Evolutionary conservation across 1,139 yeast genomes (phyloP), one percentile per base, ranked within the genome.

Genomic region (Keqinozyma sinolaborantium): DNA sequence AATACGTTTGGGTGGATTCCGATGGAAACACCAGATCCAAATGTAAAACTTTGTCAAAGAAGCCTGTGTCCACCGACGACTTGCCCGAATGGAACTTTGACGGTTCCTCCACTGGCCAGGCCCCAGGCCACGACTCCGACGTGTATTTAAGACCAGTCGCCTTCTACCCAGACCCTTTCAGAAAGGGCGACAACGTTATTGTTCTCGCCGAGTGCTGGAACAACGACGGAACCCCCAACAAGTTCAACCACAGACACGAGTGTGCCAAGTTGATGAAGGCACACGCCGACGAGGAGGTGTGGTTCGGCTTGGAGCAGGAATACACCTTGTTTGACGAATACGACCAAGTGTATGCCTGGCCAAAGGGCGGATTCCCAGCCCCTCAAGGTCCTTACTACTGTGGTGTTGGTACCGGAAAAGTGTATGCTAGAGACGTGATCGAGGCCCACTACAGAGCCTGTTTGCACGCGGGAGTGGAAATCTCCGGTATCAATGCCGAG

Each of bases 371-470:
- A 42, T 92, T 78, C 92, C 98, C 98, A 60, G 98, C 96, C 48
- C 98, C 98, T 47, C 98, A 92, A 73, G 98, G 98, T 50, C 98
- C 98, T 41, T 92, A 90, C 83, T 92, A 92, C 82, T 92, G 98
- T 76, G 98, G 98, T 80, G 98, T 92, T 47, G 98, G 98, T 71
- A 79, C 97, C 54, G 97, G 97, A 58, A 90, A 87, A 73, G 98
- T 92, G 42, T 86, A 83, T 64, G 96, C 97, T 56, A 83, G 98
- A 73, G 98, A 92, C 60, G 88, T 92, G 38, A 90, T 92, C 53
- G 98, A 92, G 74, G 97, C 98, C 41, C 98, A 92, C 73, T 92
- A 92, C 83, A 82, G 95, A 66, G 98, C 98, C 44, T 88, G 97
- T 73, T 75, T 92, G 45, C 83, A 85, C 61, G 80, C 97, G 44